phyloP scores from a whole-genome alignment of 768 basidiomycete species.

The Psilocybe subaeruginosa region DNA sequence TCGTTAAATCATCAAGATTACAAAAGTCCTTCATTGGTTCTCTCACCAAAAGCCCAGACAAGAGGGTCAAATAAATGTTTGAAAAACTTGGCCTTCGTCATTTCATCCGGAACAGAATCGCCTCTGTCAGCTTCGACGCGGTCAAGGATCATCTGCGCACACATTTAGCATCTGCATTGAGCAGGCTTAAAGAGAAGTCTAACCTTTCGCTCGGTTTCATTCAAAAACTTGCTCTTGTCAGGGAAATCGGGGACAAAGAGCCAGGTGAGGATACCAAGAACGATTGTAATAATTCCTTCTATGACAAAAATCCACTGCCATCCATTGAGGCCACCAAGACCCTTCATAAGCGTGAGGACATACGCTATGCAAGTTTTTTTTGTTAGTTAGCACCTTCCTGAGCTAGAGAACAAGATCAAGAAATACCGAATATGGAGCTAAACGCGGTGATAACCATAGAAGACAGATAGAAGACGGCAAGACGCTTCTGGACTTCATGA shows the following conservation, averaged over 20 bases:
- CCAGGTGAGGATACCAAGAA: conserved; percentile 31
- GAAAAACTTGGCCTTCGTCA: conserved; percentile 32
- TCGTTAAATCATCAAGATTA: not conserved
- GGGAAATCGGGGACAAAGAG: conserved; percentile 39
- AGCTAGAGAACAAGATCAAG: conserved; percentile 18
- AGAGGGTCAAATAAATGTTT: conserved; percentile 39
- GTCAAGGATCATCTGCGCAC: conserved; percentile 29
- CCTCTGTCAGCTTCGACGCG: conserved; percentile 43
- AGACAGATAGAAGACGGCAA: conserved; percentile 25
- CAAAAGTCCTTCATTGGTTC: conserved; percentile 24
- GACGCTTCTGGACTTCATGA: conserved; percentile 26
- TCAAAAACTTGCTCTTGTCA: conserved; percentile 36
- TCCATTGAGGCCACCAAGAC: conserved; percentile 30
- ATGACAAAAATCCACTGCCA: conserved; percentile 42
- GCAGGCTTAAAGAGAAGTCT: not conserved
- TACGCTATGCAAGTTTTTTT: conserved; percentile 23
- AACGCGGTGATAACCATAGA: conserved; percentile 20
- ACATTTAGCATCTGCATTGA: not conserved
- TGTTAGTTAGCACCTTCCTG: conserved; percentile 27
- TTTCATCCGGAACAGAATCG: conserved; percentile 38
- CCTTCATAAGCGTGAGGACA: conserved; percentile 29
- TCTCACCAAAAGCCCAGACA: conserved; percentile 37
- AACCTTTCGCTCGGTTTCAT: conserved; percentile 36
- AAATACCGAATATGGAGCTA: conserved; percentile 22
- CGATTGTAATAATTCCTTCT: conserved; percentile 35